These are phyloP conservation scores for Claviceps digitariae DNA, from an alignment of 2,329 filamentous ascomycete species.

Conservation along the genomic window DNA sequence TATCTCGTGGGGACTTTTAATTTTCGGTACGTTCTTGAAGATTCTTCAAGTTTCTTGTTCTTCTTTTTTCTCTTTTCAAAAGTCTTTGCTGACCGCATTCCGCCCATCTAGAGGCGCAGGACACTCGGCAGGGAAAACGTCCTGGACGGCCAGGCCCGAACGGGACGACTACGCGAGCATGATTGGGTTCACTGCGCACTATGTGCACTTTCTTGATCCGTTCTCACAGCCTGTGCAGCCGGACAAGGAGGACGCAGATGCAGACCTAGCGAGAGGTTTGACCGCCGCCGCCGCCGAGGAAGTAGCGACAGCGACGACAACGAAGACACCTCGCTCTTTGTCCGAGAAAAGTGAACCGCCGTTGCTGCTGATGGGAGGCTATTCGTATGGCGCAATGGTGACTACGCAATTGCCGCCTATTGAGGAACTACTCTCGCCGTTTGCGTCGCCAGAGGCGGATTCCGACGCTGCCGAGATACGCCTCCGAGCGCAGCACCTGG, in stretches of 20 bases:
- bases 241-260: not conserved
- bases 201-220: conserved; percentile 46
- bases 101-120: conserved; percentile 52
- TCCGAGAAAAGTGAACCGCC: conserved; percentile 10
- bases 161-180: conserved; percentile 71
- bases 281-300: not conserved
- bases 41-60: not conserved
- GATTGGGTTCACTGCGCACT: conserved; percentile 65
- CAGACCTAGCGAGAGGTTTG: not conserved
- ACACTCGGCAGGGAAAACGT: conserved; percentile 62
- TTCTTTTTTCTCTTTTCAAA: not conserved
- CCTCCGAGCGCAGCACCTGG: conserved; percentile 53
- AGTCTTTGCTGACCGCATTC: not conserved
- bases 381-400: conserved; percentile 84
- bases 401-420: conserved; percentile 57
- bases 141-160: conserved; percentile 77
- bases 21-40: conserved; percentile 51
- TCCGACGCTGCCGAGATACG: conserved; percentile 56
- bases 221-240: conserved; percentile 10
- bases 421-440: conserved; percentile 43
- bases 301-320: not conserved
- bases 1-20: conserved; percentile 83
- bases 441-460: conserved; percentile 36
- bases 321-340: not conserved
- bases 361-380: conserved; percentile 56